Conservation (phyloP, 371 early-diverging fungal genomes). For the Racocetra persica region DNA sequence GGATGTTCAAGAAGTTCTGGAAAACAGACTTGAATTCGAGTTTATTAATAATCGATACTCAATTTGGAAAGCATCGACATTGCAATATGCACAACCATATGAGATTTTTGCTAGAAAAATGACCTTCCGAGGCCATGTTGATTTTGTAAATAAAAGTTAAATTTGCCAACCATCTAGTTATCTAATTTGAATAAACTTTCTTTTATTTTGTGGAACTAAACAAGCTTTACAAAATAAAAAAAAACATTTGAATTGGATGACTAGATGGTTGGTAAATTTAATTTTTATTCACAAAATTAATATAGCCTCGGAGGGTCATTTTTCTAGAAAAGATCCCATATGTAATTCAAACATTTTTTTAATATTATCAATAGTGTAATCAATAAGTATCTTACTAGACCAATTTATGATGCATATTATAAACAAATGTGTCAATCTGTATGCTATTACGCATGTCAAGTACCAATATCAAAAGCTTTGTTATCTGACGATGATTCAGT, state of each 20-base stretch:
- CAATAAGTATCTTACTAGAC: neutral
- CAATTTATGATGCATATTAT: constrained; percentile 1
- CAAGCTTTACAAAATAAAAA: too few species aligned
- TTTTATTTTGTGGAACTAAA: too few species aligned
- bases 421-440: constrained; percentile 1
- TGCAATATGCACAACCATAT: neutral
- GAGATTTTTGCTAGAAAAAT: too few species aligned
- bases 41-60: neutral
- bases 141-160: too few species aligned
- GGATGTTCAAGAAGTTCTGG: neutral
- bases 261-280: too few species aligned
- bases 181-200: too few species aligned
- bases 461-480: neutral
- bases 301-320: too few species aligned
- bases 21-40: neutral
- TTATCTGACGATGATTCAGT: constrained; percentile 1
- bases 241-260: too few species aligned
- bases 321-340: too few species aligned
- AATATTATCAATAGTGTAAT: neutral
- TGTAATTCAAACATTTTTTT: constrained; percentile 18
- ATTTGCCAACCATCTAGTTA: too few species aligned
- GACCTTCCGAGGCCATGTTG: too few species aligned
- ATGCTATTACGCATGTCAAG: neutral
- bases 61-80: neutral
- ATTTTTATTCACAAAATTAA: too few species aligned